phyloP scores from a whole-genome alignment of 768 basidiomycete genomes.

The Neoboletus magnificus region DNA sequence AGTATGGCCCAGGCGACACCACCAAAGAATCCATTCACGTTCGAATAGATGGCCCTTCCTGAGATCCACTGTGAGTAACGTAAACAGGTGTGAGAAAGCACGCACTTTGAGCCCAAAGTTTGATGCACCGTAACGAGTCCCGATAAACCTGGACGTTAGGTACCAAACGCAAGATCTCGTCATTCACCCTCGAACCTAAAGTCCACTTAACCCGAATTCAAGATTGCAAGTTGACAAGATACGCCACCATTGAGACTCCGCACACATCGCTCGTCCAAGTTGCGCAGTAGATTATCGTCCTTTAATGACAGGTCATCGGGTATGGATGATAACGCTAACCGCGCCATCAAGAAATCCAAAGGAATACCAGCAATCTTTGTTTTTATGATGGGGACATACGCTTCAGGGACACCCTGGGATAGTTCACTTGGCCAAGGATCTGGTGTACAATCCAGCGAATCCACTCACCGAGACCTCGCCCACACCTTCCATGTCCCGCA shows the following conservation, averaged over 20 bases:
- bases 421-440: conserved; percentile 2
- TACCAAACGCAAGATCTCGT: conserved; percentile 91
- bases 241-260: conserved; percentile 83
- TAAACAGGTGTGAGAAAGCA: conserved; percentile 10
- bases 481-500: conserved; percentile 77
- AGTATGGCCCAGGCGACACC: conserved; percentile 99
- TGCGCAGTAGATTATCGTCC: conserved; percentile 88
- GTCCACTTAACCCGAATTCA: conserved; percentile 9
- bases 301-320: conserved; percentile 87
- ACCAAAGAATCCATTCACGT: conserved; percentile 95
- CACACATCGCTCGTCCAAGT: conserved; percentile 91
- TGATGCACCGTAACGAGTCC: conserved; percentile 92
- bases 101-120: conserved; percentile 95
- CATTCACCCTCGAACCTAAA: conserved; percentile 89
- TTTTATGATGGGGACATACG: conserved; percentile 94
- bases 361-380: conserved; percentile 89
- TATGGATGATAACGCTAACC: conserved; percentile 80
- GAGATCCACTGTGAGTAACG: conserved; percentile 8
- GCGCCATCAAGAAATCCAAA: conserved; percentile 92
- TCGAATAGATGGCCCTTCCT: conserved; percentile 97
- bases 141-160: conserved; percentile 94
- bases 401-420: conserved; percentile 88
- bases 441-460: not conserved
- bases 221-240: conserved; percentile 1
- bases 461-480: conserved; percentile 83